phyloP scores from a whole-genome alignment of 2,329 filamentous ascomycete genomes.

The Fusarium solani-melongenae region DNA sequence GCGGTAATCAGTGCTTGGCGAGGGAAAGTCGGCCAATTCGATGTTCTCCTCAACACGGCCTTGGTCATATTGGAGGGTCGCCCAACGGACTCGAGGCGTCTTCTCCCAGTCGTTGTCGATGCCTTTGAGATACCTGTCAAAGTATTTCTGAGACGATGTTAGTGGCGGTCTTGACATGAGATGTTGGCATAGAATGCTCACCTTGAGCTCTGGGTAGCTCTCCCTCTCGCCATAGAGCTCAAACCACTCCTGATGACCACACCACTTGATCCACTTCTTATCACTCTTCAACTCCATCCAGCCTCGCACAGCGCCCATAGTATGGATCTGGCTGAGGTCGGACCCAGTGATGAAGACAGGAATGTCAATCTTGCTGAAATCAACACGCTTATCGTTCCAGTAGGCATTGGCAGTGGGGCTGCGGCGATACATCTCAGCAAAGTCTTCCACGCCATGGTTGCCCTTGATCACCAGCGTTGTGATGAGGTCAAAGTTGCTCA shows the following conservation, averaged over 20 bases:
- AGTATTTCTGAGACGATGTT: slow-evolving; percentile 7
- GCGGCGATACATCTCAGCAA: slow-evolving; percentile 10
- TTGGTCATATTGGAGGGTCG: slow-evolving; percentile 34
- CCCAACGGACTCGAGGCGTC: slow-evolving; percentile 33
- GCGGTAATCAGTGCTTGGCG: background rate
- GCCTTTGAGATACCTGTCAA: slow-evolving; percentile 36
- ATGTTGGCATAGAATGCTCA: background rate
- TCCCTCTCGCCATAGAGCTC: slow-evolving; percentile 13
- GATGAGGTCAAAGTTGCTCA: slow-evolving; percentile 19
- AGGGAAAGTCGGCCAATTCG: slow-evolving; percentile 23
- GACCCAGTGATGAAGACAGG: slow-evolving; percentile 33
- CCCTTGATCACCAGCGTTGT: slow-evolving; percentile 8
- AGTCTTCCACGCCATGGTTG: slow-evolving; percentile 1
- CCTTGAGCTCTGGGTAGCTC: slow-evolving; percentile 10
- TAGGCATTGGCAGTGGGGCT: background rate
- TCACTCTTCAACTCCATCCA: slow-evolving; percentile 34
- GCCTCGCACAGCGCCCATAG: slow-evolving; percentile 35
- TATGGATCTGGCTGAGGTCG: slow-evolving; percentile 38
- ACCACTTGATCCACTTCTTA: slow-evolving; percentile 38
- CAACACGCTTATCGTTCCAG: slow-evolving; percentile 25
- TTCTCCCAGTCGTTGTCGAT: slow-evolving; percentile 36
- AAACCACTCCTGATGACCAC: slow-evolving; percentile 35
- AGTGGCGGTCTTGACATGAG: background rate
- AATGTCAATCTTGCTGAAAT: slow-evolving; percentile 28
- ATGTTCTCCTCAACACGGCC: slow-evolving; percentile 29